Conservation (phyloP, 225 moss, liverwort and hornwort genomes). For the Anthoceros angustus region DNA sequence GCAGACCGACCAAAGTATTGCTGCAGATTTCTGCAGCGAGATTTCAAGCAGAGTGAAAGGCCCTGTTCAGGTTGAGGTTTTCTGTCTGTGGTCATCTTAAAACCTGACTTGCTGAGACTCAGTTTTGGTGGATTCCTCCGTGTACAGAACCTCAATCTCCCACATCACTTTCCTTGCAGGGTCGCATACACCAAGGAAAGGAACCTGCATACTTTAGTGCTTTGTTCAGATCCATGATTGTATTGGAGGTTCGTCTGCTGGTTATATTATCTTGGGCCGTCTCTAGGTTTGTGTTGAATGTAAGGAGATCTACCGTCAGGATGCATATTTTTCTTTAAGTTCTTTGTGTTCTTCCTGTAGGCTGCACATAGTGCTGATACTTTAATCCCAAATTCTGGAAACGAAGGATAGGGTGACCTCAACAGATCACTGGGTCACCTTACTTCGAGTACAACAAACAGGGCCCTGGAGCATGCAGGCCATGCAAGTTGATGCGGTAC, state of each 20-base stretch:
- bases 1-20: constrained; percentile 53
- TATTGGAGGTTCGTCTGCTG: constrained; percentile 44
- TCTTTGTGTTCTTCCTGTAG: neutral
- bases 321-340: neutral
- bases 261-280: too few species aligned
- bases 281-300: too few species aligned
- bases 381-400: too few species aligned
- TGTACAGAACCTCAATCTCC: neutral
- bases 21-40: constrained; percentile 22
- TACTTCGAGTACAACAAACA: neutral
- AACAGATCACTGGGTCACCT: neutral
- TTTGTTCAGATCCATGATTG: constrained; percentile 72
- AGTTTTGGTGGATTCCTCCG: too few species aligned
- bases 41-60: constrained; percentile 45
- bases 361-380: too few species aligned
- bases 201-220: constrained; percentile 86
- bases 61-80: constrained; percentile 54
- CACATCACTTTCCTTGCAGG: constrained; percentile 21
- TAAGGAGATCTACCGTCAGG: too few species aligned
- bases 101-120: too few species aligned
- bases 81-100: neutral
- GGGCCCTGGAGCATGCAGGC: constrained; percentile 13
- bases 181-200: constrained; percentile 55
- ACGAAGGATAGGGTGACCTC: too few species aligned
- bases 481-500: constrained; percentile 74